Conservation (phyloP, 331 rosid species). For the Erythrophleum ivorense region DNA sequence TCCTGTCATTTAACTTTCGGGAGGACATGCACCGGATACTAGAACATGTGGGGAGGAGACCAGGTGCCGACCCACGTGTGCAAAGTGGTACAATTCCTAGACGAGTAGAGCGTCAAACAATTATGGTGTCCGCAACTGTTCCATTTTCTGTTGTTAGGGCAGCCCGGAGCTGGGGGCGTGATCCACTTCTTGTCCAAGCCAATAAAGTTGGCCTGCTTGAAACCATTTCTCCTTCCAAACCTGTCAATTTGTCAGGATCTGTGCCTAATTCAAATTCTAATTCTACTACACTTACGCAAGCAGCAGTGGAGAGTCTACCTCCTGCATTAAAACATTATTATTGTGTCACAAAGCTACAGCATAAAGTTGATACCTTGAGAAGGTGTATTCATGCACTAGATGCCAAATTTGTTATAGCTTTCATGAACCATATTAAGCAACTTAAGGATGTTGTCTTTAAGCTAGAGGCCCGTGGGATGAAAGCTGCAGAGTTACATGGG, state of each 20-base stretch:
- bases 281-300: constrained; percentile 50
- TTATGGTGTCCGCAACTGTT: constrained; percentile 93
- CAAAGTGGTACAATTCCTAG: constrained; percentile 45
- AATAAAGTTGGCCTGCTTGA: constrained; percentile 72
- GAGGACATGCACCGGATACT: constrained; percentile 93
- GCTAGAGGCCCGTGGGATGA: constrained; percentile 89
- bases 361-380: constrained; percentile 88
- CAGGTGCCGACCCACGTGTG: constrained; percentile 54
- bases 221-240: constrained; percentile 55
- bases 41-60: constrained; percentile 88
- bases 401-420: constrained; percentile 85
- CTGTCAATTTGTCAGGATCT: constrained; percentile 52
- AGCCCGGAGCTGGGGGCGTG: constrained; percentile 86
- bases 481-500: constrained; percentile 86
- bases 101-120: constrained; percentile 68
- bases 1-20: constrained; percentile 83
- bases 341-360: constrained; percentile 78
- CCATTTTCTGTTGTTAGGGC: constrained; percentile 94
- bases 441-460: constrained; percentile 90
- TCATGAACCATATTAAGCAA: constrained; percentile 94
- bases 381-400: constrained; percentile 89
- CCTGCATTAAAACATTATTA: constrained; percentile 84
- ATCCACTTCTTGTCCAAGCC: constrained; percentile 87
- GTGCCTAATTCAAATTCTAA: constrained; percentile 37
- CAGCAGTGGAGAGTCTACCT: constrained; percentile 73